Base-by-base conservation (phyloP, 208 protist genomes). In the Trichomonas tenax region DNA sequence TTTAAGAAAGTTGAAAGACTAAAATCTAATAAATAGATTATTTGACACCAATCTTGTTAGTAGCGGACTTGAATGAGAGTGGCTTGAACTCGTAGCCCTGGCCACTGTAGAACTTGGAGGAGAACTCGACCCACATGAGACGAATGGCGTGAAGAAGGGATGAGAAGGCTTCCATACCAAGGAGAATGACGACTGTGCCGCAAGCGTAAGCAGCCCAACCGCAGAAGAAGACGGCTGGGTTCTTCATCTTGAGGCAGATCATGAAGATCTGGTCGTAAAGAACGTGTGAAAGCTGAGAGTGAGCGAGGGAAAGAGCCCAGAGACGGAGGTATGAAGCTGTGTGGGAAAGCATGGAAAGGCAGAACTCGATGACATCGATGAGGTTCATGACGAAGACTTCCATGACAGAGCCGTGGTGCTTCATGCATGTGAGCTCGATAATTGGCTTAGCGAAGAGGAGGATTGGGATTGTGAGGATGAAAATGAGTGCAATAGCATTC, bases 301-400 rank as follows among this genome's bases (percentile, higher is more conserved):
- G 99, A 26, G 99, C 99, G 9, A 99, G 98, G 2, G 99, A 99
- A 15, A 99, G 98, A 34, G 99, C 99, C 99, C 99, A 99, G n/a
- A 99, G 98, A 97, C 99, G 98, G 11, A 99, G 98, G 97, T 99
- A 99, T 21, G 99, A 99, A 10, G 99, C 99, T 38, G 99, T 99
- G 98, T 99, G 99, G 14, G 99, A 99, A 84, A 99, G 98, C 96
- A 98, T 98, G 38, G 99, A 99, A 0, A 99, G 98, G 49, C 99
- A 98, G 96, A 99, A 99, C 97, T 99, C 99, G 96, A 99, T 99
- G 45, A 99, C 99, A 97, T 99, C 99, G 97, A 99, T 99, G 45
- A 99, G 97, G 97, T 99, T 98, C 96, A 99, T 98, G 96, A 99
- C 98, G 49, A 99, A 97, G 6, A 99, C 97, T 96, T 99, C 99